phyloP scores from a whole-genome alignment of 805 yeast species.

The Barnettozyma wickerhamii region DNA sequence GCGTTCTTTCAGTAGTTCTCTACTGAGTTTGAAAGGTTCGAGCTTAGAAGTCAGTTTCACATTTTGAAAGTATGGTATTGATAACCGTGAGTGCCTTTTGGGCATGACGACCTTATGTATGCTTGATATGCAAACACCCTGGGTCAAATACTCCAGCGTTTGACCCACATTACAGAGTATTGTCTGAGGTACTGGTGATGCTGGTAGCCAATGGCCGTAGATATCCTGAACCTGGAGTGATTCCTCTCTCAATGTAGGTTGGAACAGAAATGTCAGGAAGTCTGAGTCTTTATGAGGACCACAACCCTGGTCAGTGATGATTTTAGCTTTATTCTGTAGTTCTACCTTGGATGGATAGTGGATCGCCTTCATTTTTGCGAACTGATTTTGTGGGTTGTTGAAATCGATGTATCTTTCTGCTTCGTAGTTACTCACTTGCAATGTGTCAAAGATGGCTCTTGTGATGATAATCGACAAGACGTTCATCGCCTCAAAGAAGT shows the following conservation, averaged over 20 bases:
- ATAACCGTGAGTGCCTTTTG: constrained; percentile 26
- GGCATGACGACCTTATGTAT: constrained; percentile 34
- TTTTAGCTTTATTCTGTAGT: neutral
- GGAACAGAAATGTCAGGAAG: constrained; percentile 36
- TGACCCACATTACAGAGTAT: constrained; percentile 40
- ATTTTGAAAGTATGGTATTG: constrained; percentile 40
- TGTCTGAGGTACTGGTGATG: constrained; percentile 29
- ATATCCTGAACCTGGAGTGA: constrained; percentile 41
- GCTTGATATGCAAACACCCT: constrained; percentile 43
- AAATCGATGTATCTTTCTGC: constrained; percentile 41
- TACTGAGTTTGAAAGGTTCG: constrained; percentile 29
- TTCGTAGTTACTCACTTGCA: constrained; percentile 40
- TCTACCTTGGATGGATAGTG: constrained; percentile 31
- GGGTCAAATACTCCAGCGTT: constrained; percentile 39
- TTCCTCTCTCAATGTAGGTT: constrained; percentile 20
- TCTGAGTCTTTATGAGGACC: constrained; percentile 41
- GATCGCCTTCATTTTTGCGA: constrained; percentile 33
- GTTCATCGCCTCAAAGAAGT: constrained; percentile 43
- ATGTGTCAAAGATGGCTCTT: constrained; percentile 48
- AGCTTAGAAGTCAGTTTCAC: constrained; percentile 35
- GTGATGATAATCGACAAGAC: constrained; percentile 39
- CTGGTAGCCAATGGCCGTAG: constrained; percentile 41
- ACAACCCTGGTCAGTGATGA: constrained; percentile 27
- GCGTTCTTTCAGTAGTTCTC: constrained; percentile 26
- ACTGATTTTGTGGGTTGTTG: constrained; percentile 28